Evolutionary conservation across 73 alveolate genomes (phyloP), one percentile per base, ranked within the genome.

Genomic region (Paramecium octaurelia): DNA sequence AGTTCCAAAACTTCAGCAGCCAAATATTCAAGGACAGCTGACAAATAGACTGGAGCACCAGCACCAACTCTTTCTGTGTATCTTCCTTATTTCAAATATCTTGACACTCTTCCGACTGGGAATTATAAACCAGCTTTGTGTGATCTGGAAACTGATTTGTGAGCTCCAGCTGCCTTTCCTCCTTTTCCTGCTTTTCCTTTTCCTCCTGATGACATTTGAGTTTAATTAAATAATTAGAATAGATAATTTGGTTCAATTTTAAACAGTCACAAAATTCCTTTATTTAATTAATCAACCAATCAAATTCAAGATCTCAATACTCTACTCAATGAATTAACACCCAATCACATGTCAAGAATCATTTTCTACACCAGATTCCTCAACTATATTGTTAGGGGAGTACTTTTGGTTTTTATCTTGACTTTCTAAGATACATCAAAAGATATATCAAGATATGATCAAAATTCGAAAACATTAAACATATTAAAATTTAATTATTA

Each of bases 51-150:
- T 70, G 99, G 98, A 59, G 99, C 97, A 23, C 99, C 99, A 40
- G 97, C 96, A 38, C 97, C 97, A 77, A 96, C 95, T 95, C 99
- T 95, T 64, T 96, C 99, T 73, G 98, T 95, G 93, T 96, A 96
- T 89, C 95, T 92, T 50, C 98, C 99, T 50, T 91, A 85, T 94
- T 95, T 95, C 88, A 92, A 88, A 90, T 87, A 96, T 92, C 96
- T 92, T 69, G 98, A 97, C 58, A 95, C 94, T 94, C 99, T 95
- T 44, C 97, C 97, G 44, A 96, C 98, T 75, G 99, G 98, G 95
- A 96, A 96, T 93, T 96, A 95, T 54, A 96, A 93, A 88, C 99
- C 99, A 87, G 99, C 99, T 88, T 94, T 95, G 44, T 73, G 88
- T 60, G 93, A 87, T 87, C 93, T 87, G 6, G 93, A 38, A 86